phyloP scores from a whole-genome alignment of 1,139 yeast genomes.

The Hansenula lynferdii region DNA sequence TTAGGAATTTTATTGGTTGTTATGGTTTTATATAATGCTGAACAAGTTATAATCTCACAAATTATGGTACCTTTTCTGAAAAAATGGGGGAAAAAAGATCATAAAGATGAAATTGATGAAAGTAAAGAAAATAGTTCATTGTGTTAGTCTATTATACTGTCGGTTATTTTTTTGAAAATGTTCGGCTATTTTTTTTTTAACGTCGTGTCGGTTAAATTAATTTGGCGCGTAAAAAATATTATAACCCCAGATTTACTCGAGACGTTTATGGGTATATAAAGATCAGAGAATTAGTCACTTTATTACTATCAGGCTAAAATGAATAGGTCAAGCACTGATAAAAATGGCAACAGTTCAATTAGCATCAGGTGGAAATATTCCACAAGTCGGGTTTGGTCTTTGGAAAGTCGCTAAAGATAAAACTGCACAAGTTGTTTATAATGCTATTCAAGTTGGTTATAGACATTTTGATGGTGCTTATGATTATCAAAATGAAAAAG shows the following conservation, averaged over 20 bases:
- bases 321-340: neutral
- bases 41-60: conserved; percentile 78
- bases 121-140: no score
- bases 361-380: conserved; percentile 25
- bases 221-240: no score
- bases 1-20: conserved; percentile 76
- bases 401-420: conserved; percentile 57
- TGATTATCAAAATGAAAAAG: conserved; percentile 71
- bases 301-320: conserved; percentile 6
- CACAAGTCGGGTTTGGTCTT: conserved; percentile 60
- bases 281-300: no score
- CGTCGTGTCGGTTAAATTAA: no score
- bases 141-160: no score
- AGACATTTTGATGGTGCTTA: conserved; percentile 70
- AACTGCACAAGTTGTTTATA: conserved; percentile 53
- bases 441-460: conserved; percentile 64
- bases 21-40: conserved; percentile 77
- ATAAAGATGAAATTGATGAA: no score
- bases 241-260: no score
- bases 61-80: conserved; percentile 57
- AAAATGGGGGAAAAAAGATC: conserved; percentile 65
- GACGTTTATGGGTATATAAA: no score
- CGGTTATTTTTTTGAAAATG: no score
- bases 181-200: no score
- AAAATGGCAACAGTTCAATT: conserved; percentile 9